Percentiles rank a stretch among this genome's conserved stretches.
Conservation (phyloP, 352 stramenopile genomes). For the Phytophthora pinifolia region DNA sequence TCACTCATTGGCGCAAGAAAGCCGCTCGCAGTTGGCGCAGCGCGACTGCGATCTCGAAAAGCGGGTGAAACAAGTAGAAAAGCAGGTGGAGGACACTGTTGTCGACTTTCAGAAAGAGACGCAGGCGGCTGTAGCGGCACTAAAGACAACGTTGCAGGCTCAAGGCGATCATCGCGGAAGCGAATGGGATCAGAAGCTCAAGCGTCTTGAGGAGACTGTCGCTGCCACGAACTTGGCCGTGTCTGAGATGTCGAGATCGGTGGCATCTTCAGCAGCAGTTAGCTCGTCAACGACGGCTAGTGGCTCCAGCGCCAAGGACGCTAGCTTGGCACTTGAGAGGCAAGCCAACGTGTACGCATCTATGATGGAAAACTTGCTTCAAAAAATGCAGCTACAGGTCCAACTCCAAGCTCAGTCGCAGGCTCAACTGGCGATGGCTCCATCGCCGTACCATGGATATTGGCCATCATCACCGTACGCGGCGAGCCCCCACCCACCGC, state of each 20-base stretch:
- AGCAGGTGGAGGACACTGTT: conserved; percentile 15
- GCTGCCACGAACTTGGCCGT: conserved; percentile 18
- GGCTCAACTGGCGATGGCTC: conserved; percentile 20
- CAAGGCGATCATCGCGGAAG: conserved; percentile 11
- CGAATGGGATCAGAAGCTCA: conserved; percentile 29
- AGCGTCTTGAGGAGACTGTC: conserved; percentile 29
- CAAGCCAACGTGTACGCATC: conserved; percentile 38
- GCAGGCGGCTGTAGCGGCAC: conserved; percentile 8
- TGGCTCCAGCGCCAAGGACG: conserved; percentile 9
- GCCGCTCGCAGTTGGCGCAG: conserved; percentile 32
- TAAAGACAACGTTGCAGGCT: conserved; percentile 13
- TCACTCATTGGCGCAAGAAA: conserved; percentile 41
- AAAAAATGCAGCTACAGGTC: conserved; percentile 71
- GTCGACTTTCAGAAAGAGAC: conserved; percentile 19
- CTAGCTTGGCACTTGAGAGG: conserved; percentile 30
- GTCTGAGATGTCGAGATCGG: conserved; percentile 17
- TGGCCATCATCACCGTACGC: conserved; percentile 31
- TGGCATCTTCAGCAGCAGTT: conserved; percentile 2
- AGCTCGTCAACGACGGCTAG: conserved; percentile 8
- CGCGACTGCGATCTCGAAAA: conserved; percentile 33
- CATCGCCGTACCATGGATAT: conserved; percentile 28
- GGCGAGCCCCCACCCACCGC: conserved; percentile 6
- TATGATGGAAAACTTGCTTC: conserved; percentile 55
- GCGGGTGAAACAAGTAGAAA: conserved; percentile 36
- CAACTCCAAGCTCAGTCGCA: conserved; percentile 40